Percentiles rank a stretch among this genome's conserved stretches.
Evolutionary conservation across 306 rosid species (phyloP).

Genomic region (Erythrophleum fordii): DNA sequence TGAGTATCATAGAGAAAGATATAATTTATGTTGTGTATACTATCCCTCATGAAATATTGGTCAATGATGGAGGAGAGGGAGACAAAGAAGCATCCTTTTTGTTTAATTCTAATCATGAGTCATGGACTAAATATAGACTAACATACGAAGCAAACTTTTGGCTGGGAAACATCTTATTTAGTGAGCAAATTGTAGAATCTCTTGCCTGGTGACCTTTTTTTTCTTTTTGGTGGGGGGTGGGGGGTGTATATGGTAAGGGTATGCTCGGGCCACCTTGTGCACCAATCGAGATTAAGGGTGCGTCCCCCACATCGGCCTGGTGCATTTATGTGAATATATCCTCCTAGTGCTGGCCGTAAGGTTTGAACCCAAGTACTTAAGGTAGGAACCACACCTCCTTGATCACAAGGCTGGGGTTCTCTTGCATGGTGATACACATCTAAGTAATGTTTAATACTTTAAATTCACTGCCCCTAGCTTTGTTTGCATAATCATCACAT

Average conservation of each 20-base stretch:
- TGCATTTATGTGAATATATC: too few relatives aligned
- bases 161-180: neutral
- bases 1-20: neutral
- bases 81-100: neutral
- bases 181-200: neutral
- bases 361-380: too few relatives aligned
- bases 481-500: neutral
- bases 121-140: neutral
- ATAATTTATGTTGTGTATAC: neutral
- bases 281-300: too few relatives aligned
- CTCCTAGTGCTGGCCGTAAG: too few relatives aligned
- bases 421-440: neutral
- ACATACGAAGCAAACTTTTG: neutral
- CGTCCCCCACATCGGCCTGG: too few relatives aligned
- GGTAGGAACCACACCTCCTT: neutral
- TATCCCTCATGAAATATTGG: neutral
- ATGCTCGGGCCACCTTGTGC: too few relatives aligned
- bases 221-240: too few relatives aligned
- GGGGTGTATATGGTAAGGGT: too few relatives aligned
- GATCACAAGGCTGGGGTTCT: neutral
- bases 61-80: neutral
- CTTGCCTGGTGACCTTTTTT: too few relatives aligned
- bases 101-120: neutral
- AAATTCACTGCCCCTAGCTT: neutral
- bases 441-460: neutral